Percentiles rank a stretch among this genome's conserved stretches.
These are phyloP conservation scores for Apophysomyces trapeziformis DNA, from an alignment of 371 early-diverging fungal species.

Conservation along the genomic window DNA sequence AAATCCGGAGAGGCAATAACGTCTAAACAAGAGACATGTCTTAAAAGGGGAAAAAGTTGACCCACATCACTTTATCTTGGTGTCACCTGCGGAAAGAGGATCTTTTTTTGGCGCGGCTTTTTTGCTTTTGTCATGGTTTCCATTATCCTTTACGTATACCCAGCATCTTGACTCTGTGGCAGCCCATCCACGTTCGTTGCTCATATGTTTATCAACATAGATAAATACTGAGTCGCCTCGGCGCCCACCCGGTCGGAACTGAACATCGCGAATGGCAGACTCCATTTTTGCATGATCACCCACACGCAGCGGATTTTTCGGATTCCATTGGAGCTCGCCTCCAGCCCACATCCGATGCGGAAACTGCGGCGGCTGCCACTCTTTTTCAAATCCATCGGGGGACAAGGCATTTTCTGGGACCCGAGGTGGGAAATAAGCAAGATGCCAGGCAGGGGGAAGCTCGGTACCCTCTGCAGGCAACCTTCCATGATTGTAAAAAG, in stretches of 20 bases:
- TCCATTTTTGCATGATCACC: constrained; percentile 62
- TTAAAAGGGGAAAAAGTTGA: constrained; percentile 4
- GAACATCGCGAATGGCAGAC: constrained; percentile 53
- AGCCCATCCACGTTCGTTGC: constrained; percentile 65
- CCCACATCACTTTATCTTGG: neutral
- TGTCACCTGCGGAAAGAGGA: constrained; percentile 2
- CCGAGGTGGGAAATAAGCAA: constrained; percentile 75
- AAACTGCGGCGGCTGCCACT: constrained; percentile 72
- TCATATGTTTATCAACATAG: constrained; percentile 57
- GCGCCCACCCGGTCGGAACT: constrained; percentile 51
- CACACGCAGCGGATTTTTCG: constrained; percentile 63
- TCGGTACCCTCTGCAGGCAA: constrained; percentile 45
- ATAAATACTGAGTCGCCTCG: constrained; percentile 70
- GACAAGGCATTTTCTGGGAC: constrained; percentile 67
- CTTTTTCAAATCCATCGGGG: constrained; percentile 75
- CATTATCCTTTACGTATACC: constrained; percentile 60
- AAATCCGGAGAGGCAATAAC: constrained; percentile 52
- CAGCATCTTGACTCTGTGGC: constrained; percentile 68
- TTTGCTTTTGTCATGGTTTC: neutral
- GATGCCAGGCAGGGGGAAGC: constrained; percentile 74
- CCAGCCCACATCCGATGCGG: constrained; percentile 84
- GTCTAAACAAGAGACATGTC: neutral
- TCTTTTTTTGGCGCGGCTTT: constrained; percentile 1
- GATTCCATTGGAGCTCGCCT: constrained; percentile 66
- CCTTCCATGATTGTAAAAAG: constrained; percentile 15